Base-by-base conservation (phyloP, 1,284 basidiomycete species). In the Waitea zeae region DNA sequence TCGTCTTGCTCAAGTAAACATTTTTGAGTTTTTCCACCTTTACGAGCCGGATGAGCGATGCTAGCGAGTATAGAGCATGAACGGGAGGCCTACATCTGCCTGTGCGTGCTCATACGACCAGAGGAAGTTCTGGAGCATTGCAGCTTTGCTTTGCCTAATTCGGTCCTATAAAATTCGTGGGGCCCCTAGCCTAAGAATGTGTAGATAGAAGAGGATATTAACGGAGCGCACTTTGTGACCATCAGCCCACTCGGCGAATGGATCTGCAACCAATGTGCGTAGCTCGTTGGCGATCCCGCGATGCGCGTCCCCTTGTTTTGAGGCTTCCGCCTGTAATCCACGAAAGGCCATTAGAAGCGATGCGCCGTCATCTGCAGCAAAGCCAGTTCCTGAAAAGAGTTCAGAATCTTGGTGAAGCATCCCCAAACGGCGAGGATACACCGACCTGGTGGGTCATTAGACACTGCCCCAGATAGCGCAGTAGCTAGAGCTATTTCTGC, bases 321-420 rank as follows among this genome's bases (percentile, higher is more conserved):
- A 50, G 4, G 77, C 70, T 52, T 84, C 80, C 37, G 64, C 62
- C 46, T 84, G 75, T 28, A 86, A 62, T 5, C 81, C 80, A n/a
- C 68, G 71, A 51, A 86, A 82, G 1, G 80, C 64, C 56, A 78
- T 67, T 30, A 79, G 61, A 9, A 86, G 56, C 3, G 81, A 81
- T 27, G 81, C 82, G 12, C 81, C 81, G 42, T 86, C 82, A 46
- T 86, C 81, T 13, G 62, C 65, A 39, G 59, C 57, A 45, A 86
- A 86, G n/a, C 77, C 80, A 3, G 59, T 59, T 37, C 63, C 71
- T n/a, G n/a, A n/a, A n/a, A n/a, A n/a, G n/a, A n/a, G n/a, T n/a
- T n/a, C n/a, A n/a, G n/a, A n/a, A n/a, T n/a, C n/a, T n/a, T n/a
- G n/a, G n/a, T n/a, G n/a, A n/a, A n/a, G n/a, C n/a, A n/a, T n/a